Conservation (phyloP, 192 early-diverging fungal species). For the Haplosporangium gracile region DNA sequence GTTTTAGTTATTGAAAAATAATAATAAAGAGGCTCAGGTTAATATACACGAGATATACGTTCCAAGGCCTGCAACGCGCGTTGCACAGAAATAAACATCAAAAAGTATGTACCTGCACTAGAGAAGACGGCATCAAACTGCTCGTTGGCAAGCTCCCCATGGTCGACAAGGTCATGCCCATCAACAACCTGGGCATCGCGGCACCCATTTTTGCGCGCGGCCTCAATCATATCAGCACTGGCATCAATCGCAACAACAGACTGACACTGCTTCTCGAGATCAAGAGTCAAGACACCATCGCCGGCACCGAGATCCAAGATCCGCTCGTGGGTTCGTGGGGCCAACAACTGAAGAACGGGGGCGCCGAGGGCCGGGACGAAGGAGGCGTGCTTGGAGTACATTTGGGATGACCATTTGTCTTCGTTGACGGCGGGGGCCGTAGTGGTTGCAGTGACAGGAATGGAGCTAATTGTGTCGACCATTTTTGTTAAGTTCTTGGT, state of each 20-base stretch:
- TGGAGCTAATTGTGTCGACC: not conserved
- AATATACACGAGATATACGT: not conserved
- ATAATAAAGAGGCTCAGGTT: not conserved
- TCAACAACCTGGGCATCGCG: conserved; percentile 66
- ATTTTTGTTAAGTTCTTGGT: not conserved
- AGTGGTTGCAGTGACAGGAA: not conserved
- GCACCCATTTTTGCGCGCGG: conserved; percentile 51
- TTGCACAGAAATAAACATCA: not conserved
- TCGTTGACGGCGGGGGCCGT: not conserved
- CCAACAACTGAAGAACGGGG: conserved; percentile 64
- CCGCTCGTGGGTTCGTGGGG: conserved; percentile 61
- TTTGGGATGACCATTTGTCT: conserved; percentile 66
- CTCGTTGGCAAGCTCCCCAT: conserved; percentile 49
- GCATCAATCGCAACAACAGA: conserved; percentile 72
- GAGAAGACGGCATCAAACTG: conserved; percentile 79
- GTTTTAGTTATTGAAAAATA: not conserved
- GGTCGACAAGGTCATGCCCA: conserved; percentile 63
- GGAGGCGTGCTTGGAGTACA: conserved; percentile 66
- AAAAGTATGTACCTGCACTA: conserved; percentile 64
- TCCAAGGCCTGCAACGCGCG: too few relatives aligned
- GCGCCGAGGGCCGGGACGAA: conserved; percentile 69
- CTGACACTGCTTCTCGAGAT: conserved; percentile 60
- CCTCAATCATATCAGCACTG: conserved; percentile 70
- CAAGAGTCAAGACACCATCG: conserved; percentile 69
- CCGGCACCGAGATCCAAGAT: conserved; percentile 82